These are phyloP conservation scores for Arachnopeziza araneosa DNA, from an alignment of 2,329 filamentous ascomycete genomes.

Conservation along the genomic window DNA sequence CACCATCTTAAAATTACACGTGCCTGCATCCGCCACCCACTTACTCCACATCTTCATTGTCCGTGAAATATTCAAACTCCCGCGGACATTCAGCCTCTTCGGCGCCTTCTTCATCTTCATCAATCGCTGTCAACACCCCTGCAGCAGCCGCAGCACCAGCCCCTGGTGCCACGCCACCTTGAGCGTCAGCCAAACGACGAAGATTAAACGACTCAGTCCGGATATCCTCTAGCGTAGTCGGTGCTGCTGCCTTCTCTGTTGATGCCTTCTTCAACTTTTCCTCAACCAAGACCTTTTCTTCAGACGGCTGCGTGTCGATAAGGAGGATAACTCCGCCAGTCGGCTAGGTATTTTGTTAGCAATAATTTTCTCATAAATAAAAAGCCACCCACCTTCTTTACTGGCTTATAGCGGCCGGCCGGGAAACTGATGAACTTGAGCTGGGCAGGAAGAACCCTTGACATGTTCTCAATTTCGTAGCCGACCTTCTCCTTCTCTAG, in stretches of 20 bases:
- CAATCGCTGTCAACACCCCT: constrained; percentile 77
- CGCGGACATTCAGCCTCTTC: constrained; percentile 65
- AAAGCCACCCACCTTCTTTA: constrained; percentile 66
- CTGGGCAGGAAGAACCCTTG: constrained; percentile 83
- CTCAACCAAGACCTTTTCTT: constrained; percentile 77
- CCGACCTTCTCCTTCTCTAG: constrained; percentile 93
- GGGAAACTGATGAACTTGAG: constrained; percentile 95
- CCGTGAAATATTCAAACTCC: constrained; percentile 73
- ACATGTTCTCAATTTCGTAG: constrained; percentile 96
- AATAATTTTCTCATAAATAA: constrained; percentile 5
- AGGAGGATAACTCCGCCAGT: constrained; percentile 93
- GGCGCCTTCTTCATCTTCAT: constrained; percentile 73
- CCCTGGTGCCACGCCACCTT: constrained; percentile 30
- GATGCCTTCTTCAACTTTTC: constrained; percentile 84
- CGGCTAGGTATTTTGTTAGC: constrained; percentile 54
- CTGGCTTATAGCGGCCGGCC: constrained; percentile 84
- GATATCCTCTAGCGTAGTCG: constrained; percentile 28
- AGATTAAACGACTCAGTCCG: constrained; percentile 32
- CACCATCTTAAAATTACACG: not conserved
- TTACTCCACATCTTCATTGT: constrained; percentile 27
- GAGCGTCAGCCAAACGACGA: constrained; percentile 28
- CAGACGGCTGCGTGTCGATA: constrained; percentile 72
- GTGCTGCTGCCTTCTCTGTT: constrained; percentile 52
- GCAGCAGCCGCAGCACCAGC: constrained; percentile 65
- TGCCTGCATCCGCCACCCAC: not conserved